These are phyloP conservation scores for Saturnispora zaruensis DNA, from an alignment of 805 yeast genomes.

Conservation along the genomic window DNA sequence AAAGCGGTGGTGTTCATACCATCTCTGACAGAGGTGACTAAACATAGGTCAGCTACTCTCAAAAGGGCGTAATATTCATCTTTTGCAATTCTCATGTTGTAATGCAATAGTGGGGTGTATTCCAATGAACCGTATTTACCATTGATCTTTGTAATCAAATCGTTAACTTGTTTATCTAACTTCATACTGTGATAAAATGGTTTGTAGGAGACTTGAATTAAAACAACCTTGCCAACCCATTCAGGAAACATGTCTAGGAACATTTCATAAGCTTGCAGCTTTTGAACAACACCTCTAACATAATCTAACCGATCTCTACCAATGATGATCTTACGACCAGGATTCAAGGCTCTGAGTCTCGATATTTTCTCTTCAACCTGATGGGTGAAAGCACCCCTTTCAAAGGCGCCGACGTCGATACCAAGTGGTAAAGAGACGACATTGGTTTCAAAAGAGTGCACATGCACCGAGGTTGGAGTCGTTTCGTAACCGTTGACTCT, in stretches of 20 bases:
- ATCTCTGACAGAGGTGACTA: slow-evolving; percentile 86
- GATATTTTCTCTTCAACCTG: slow-evolving; percentile 53
- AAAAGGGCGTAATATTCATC: slow-evolving; percentile 85
- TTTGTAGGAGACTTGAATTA: slow-evolving; percentile 88
- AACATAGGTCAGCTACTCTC: slow-evolving; percentile 81
- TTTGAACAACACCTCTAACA: slow-evolving; percentile 90
- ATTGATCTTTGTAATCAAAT: slow-evolving; percentile 73
- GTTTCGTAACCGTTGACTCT: slow-evolving; percentile 80
- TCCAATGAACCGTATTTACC: slow-evolving; percentile 76
- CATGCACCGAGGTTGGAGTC: slow-evolving; percentile 45
- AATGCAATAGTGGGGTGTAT: slow-evolving; percentile 84
- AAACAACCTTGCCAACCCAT: slow-evolving; percentile 72
- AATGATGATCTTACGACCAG: slow-evolving; percentile 67
- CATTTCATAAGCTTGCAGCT: slow-evolving; percentile 81
- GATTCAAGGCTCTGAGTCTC: slow-evolving; percentile 55
- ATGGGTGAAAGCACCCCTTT: slow-evolving; percentile 47
- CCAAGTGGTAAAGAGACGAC: slow-evolving; percentile 84
- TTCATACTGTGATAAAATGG: slow-evolving; percentile 51
- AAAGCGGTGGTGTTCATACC: slow-evolving; percentile 95
- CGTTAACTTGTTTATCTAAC: slow-evolving; percentile 75
- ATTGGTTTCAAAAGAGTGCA: slow-evolving; percentile 69
- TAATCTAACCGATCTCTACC: slow-evolving; percentile 91
- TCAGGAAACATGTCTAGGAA: slow-evolving; percentile 88
- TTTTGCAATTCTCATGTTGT: slow-evolving; percentile 78
- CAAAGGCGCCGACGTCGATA: slow-evolving; percentile 64